Evolutionary conservation across 78 protist species (phyloP).

Genomic region (Anaeramoeba ignava): DNA sequence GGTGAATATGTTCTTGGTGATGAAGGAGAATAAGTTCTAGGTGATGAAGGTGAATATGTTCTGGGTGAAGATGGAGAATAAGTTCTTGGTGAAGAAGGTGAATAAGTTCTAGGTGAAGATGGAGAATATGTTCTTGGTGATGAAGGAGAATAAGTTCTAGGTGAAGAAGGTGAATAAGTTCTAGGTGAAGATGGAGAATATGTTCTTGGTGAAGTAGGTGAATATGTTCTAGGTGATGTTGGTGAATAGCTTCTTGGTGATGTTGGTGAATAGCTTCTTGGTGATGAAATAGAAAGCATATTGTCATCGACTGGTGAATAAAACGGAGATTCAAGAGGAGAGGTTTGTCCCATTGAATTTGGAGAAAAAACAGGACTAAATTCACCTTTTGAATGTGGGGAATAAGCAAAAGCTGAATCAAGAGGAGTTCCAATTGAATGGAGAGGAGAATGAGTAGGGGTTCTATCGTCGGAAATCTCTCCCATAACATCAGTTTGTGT

Average conservation of each 20-base stretch:
- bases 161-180: neutral
- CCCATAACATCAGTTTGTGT: neutral
- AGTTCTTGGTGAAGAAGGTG: neutral
- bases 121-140: slow-evolving; percentile 2
- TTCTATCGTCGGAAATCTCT: neutral
- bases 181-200: neutral
- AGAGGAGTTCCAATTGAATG: neutral
- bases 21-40: neutral
- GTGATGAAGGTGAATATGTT: neutral
- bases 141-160: neutral
- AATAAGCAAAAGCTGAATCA: neutral
- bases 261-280: neutral
- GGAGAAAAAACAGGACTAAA: neutral
- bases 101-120: neutral
- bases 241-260: neutral
- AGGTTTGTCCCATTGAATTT: neutral
- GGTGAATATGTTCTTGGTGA: neutral
- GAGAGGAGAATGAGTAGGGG: neutral
- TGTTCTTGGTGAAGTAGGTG: neutral
- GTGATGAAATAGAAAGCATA: too few species aligned
- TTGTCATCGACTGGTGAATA: neutral
- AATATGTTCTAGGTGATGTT: neutral
- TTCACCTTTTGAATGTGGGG: neutral
- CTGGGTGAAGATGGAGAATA: neutral
- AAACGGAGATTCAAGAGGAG: neutral